These are phyloP conservation scores for Pezicula carpinea DNA, from an alignment of 2,329 filamentous ascomycete genomes.

Conservation along the genomic window DNA sequence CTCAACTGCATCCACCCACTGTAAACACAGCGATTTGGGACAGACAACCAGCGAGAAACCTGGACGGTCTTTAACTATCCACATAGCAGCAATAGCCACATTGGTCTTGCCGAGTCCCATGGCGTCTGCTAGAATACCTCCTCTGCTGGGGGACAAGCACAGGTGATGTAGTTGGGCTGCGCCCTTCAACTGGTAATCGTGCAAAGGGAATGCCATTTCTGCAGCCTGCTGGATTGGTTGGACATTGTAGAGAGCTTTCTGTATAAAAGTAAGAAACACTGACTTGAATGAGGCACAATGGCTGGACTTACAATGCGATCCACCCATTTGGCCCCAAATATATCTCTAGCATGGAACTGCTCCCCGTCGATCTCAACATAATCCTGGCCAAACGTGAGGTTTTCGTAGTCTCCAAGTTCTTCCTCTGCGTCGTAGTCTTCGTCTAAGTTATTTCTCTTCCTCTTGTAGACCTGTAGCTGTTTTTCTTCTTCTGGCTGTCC, in stretches of 20 bases:
- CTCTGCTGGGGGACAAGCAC: slow-evolving; percentile 20
- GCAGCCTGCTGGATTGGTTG: not conserved
- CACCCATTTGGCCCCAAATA: not conserved
- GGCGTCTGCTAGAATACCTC: slow-evolving; percentile 53
- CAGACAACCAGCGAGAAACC: slow-evolving; percentile 4
- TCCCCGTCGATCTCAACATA: not conserved
- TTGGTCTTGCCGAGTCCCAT: slow-evolving; percentile 62
- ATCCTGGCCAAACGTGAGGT: not conserved
- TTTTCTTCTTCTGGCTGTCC: no score
- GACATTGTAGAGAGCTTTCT: not conserved
- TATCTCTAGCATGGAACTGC: not conserved
- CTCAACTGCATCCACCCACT: slow-evolving; percentile 8
- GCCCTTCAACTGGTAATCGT: not conserved
- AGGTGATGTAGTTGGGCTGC: not conserved
- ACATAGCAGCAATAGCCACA: slow-evolving; percentile 29
- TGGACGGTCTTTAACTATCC: not conserved
- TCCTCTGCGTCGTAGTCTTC: not conserved
- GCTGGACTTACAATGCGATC: not conserved
- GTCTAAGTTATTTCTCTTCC: not conserved
- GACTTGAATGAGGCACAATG: not conserved
- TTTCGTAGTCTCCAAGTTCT: not conserved
- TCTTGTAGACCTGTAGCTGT: no score
- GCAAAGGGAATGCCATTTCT: not conserved
- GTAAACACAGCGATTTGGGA: slow-evolving; percentile 2
- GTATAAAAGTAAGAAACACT: not conserved